phyloP scores from a whole-genome alignment of 2,329 filamentous ascomycete species.

The Penicillium hordei region DNA sequence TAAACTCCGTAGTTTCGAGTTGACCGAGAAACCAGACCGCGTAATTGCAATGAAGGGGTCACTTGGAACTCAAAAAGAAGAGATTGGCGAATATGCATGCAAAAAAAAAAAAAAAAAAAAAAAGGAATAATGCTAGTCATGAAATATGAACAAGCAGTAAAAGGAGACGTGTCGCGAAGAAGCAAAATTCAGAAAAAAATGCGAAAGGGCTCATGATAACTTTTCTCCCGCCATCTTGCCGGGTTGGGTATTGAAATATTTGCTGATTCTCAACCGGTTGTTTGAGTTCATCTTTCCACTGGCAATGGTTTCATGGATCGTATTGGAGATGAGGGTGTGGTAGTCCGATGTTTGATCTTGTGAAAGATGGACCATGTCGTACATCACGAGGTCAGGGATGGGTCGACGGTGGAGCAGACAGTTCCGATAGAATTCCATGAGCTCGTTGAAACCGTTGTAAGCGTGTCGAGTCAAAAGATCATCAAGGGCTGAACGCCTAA shows the following conservation, averaged over 20 bases:
- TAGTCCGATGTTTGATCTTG: conserved; percentile 26
- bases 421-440: conserved; percentile 66
- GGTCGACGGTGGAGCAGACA: conserved; percentile 53
- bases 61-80: conserved; percentile 25
- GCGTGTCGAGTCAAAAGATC: conserved; percentile 57
- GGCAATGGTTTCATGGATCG: conserved; percentile 5
- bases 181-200: conserved; percentile 17
- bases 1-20: conserved; percentile 26
- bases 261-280: conserved; percentile 45
- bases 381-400: conserved; percentile 55
- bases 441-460: conserved; percentile 58
- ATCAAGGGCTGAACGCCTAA: conserved; percentile 65
- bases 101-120: conserved; percentile 12
- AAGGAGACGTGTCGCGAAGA: conserved; percentile 10
- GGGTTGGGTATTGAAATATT: conserved; percentile 14
- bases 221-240: conserved; percentile 35
- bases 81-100: conserved; percentile 20
- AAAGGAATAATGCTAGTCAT: conserved; percentile 24
- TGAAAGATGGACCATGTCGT: conserved; percentile 57
- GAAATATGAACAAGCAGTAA: conserved; percentile 11
- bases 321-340: background rate
- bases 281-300: conserved; percentile 54
- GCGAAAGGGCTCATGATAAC: conserved; percentile 28
- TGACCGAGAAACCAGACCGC: conserved; percentile 25
- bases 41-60: conserved; percentile 24